phyloP scores from a whole-genome alignment of 805 yeast genomes.

The Pichia nakasei region DNA sequence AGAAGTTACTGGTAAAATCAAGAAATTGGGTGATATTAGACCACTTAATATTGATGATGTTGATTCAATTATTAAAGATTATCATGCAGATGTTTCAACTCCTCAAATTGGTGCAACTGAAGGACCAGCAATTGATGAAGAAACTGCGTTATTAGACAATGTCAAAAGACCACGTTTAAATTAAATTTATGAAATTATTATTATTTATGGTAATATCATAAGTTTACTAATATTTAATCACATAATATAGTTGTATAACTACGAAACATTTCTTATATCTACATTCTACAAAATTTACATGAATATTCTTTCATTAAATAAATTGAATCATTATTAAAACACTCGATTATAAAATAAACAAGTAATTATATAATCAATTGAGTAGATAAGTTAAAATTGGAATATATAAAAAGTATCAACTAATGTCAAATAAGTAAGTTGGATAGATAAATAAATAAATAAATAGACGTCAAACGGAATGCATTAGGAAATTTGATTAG shows the following conservation, averaged over 20 bases:
- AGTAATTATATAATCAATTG: neutral
- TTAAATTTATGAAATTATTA: conserved; percentile 1
- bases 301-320: neutral
- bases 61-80: conserved; percentile 91
- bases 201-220: too few relatives aligned
- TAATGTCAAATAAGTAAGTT: too few relatives aligned
- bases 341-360: neutral
- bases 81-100: conserved; percentile 66
- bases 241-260: too few relatives aligned
- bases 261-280: too few relatives aligned
- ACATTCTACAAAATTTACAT: too few relatives aligned
- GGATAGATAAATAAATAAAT: conserved; percentile 1
- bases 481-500: neutral
- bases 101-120: conserved; percentile 35
- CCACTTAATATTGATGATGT: conserved; percentile 94
- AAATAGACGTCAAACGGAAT: neutral
- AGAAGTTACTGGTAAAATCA: conserved; percentile 90
- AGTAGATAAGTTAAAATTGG: neutral
- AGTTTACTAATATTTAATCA: too few relatives aligned
- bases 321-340: neutral
- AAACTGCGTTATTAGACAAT: conserved; percentile 19
- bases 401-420: neutral
- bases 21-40: conserved; percentile 90
- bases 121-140: conserved; percentile 26
- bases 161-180: conserved; percentile 28